Evolutionary conservation across 257 asterid species (phyloP).

Genomic region (Przewalskia tangutica): DNA sequence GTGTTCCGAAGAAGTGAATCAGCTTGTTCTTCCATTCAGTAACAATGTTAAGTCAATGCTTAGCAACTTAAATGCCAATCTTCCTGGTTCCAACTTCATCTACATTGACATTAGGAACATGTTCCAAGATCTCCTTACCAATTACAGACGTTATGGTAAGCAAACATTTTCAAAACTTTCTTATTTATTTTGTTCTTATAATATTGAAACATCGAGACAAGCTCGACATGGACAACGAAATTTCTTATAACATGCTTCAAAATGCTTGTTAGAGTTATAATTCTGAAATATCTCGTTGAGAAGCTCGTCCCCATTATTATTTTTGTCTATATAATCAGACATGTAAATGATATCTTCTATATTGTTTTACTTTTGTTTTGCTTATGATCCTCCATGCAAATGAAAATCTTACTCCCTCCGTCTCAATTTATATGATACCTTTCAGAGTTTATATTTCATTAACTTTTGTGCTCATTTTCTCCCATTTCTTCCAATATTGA

Average conservation of each 20-base stretch:
- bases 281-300: too few species aligned
- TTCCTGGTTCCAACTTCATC: conserved; percentile 51
- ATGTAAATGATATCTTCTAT: too few species aligned
- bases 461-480: too few species aligned
- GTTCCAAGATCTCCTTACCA: conserved; percentile 70
- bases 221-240: not conserved
- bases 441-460: too few species aligned
- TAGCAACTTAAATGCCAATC: conserved; percentile 40
- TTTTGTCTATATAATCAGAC: too few species aligned
- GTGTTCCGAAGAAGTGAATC: conserved; percentile 64
- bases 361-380: too few species aligned
- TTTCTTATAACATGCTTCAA: not conserved
- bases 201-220: not conserved
- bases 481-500: too few species aligned
- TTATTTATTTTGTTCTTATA: not conserved
- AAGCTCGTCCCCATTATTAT: too few species aligned
- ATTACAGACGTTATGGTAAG: conserved; percentile 57
- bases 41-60: conserved; percentile 66
- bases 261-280: too few species aligned
- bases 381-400: too few species aligned
- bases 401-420: too few species aligned
- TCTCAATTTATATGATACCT: too few species aligned
- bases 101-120: conserved; percentile 49
- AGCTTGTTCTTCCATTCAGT: conserved; percentile 48
- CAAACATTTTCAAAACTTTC: not conserved